Base-by-base conservation (phyloP, 176 grass and related monocot genomes). In the Oryza meyeriana region DNA sequence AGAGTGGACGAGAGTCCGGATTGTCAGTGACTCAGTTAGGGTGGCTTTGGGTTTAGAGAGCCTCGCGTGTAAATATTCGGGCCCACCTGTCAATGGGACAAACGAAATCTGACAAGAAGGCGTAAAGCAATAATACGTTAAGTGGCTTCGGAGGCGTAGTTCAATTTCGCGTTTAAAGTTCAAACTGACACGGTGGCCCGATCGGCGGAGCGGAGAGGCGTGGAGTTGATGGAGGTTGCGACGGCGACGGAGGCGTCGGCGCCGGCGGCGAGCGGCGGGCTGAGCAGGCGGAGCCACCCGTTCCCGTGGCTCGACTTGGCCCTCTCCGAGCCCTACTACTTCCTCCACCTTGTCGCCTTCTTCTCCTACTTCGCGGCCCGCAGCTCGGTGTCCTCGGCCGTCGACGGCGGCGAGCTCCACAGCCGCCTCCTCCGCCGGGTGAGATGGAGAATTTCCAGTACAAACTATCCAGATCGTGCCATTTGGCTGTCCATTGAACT, bases 351-450 rank as follows among this genome's bases (percentile, higher is more conserved):
- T 59, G 61, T 95, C 72, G 93, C 91, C 47, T 94, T 95, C 77
- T 95, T 95, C 91, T 94, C 93, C 61, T 95, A 95, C 89, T 94
- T 99, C 83, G 93, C 80, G 36, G 89, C 85, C 62, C 93, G 93
- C 79, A 85, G 82, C 77, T 25, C 87, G 52, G 91, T 74, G 57
- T 76, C 80, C 26, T 72, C 87, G 26, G 71, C 86, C 65, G 78
- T 52, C 73, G 72, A 84, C 48, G 80, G 81, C 81, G 18, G 34
- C 18, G 90, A 91, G 70, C 57, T 98, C 76, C 73, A 86, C 72
- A 10, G 79, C 80, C 85, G 67, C 82, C 93, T 99, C 69, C 77
- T 95, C 74, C 89, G 85, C 57, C 65, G 89, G 72, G 96, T 95
- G 57, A 62, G 27, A 82, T 64, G 20, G 11, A 9, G 6, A 20